phyloP scores from a whole-genome alignment of 306 rosid species.

The Coriaria nepalensis region DNA sequence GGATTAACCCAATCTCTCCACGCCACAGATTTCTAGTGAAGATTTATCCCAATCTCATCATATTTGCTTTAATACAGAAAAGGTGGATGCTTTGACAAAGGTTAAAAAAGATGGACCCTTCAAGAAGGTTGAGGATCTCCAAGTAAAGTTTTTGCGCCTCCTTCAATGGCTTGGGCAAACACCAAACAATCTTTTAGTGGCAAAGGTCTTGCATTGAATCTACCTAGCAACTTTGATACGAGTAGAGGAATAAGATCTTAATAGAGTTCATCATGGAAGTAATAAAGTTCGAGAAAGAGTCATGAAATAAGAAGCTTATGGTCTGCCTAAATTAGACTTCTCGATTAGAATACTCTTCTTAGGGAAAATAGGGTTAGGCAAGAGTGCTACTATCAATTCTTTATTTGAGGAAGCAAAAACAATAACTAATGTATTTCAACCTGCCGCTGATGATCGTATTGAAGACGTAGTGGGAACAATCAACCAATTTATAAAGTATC shows the following conservation, averaged over 20 bases:
- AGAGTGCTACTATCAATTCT: conserved; percentile 96
- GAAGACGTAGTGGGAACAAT: conserved; percentile 66
- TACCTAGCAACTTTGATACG: conserved; percentile 78
- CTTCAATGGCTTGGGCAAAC: conserved; percentile 57
- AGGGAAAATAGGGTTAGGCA: conserved; percentile 93
- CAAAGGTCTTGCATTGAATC: conserved; percentile 81
- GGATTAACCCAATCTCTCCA: conserved; percentile 21
- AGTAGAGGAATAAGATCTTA: conserved; percentile 54
- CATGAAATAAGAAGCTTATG: conserved; percentile 48
- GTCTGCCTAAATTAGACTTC: conserved; percentile 46
- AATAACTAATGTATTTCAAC: conserved; percentile 71
- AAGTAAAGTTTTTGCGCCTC: conserved; percentile 55
- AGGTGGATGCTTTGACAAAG: conserved; percentile 40
- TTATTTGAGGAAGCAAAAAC: conserved; percentile 66
- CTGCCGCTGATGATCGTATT: conserved; percentile 62
- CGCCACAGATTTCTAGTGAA: conserved; percentile 25
- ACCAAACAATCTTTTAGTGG: conserved; percentile 51
- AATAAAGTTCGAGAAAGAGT: conserved; percentile 37
- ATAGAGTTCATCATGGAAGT: conserved; percentile 39
- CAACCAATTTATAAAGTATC: conserved; percentile 32
- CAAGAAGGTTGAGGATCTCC: conserved; percentile 55
- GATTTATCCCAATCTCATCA: conserved; percentile 23
- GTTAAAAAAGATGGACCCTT: conserved; percentile 28
- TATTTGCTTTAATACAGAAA: conserved; percentile 14
- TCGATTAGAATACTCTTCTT: conserved; percentile 74